Base-by-base conservation (phyloP, 2,329 filamentous ascomycete genomes). In the Colletotrichum simmondsii region DNA sequence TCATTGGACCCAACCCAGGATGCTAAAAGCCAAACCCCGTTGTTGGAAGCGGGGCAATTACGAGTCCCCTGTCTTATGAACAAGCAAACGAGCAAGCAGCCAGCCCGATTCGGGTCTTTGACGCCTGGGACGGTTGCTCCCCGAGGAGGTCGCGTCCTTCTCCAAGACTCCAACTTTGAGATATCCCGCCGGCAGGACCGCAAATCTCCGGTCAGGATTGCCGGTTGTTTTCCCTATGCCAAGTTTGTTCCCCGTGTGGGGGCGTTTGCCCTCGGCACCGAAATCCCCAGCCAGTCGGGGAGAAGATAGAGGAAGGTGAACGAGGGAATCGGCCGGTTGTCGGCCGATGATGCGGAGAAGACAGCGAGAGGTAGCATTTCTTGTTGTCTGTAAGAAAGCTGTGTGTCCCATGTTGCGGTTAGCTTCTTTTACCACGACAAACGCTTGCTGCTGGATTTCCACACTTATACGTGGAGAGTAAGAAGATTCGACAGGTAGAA, bases 261-360 rank as follows among this genome's bases (percentile, higher is more conserved):
- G 37, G 37, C 2, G 6, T n/a, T 46, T 19, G 14, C 7, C 57
- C 32, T 71, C 64, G 68, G 64, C 64, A 62, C 57, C 63, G 63
- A 67, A 28, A 19, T 49, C 58, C 58, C 52, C 52, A 57, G 58
- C 52, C 52, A 30, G 52, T 53, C 35, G 35, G 52, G 32, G 19
- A 49, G 6, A 19, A 19, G 19, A n/a, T n/a, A 4, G 16, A 49
- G 42, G 10, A 19, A n/a, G 7, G 8, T 53, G 6, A 28, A 30
- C 6, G 24, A 35, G 35, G 28, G 19, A 22, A 63, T 35, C 19
- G 19, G 49, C 46, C 32, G 42, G 16, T 60, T 28, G 12, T 35
- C 63, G 46, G 57, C 64, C 52, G 49, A 26, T 22, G 10, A 62
- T 61, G 63, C 56, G 52, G 57, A 37, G 28, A 58, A 19, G 26